Conservation (phyloP, 495 filamentous ascomycete species). For the Podospora australis region DNA sequence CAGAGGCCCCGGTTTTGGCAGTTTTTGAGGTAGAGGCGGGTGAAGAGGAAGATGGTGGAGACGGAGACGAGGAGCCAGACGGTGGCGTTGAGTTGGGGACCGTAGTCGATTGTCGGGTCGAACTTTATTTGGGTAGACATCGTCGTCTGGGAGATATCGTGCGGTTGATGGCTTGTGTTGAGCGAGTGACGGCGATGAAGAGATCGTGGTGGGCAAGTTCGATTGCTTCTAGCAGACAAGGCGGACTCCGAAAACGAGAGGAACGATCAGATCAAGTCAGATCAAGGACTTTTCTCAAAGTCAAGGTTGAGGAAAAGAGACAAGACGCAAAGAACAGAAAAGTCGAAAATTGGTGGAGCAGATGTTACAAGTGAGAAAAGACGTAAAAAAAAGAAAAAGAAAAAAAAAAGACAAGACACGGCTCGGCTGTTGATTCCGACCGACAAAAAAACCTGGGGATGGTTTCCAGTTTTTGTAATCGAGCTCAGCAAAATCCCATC, state of each 20-base stretch:
- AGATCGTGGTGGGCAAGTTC: too few relatives aligned
- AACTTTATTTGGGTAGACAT: neutral
- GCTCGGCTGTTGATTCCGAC: neutral
- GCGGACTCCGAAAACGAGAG: too few relatives aligned
- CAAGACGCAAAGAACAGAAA: neutral
- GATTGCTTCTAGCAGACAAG: too few relatives aligned
- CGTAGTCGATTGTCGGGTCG: conserved; percentile 8
- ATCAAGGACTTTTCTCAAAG: neutral
- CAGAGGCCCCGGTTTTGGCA: conserved; percentile 24
- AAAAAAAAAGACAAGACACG: neutral
- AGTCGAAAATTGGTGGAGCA: neutral
- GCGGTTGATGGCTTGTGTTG: neutral
- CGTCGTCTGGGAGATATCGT: too few relatives aligned
- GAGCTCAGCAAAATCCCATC: neutral
- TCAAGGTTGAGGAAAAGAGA: neutral
- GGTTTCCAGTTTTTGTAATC: neutral
- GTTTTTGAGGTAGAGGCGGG: conserved; percentile 24
- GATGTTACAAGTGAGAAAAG: neutral
- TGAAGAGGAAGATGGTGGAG: conserved; percentile 22
- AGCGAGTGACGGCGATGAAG: neutral
- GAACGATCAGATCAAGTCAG: neutral
- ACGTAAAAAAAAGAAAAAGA: neutral
- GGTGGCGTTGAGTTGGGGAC: conserved; percentile 19
- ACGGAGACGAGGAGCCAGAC: conserved; percentile 23
- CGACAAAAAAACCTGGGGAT: neutral